Evolutionary conservation across 2,329 filamentous ascomycete species (phyloP), one percentile per base, ranked within the genome.

Genomic region (Aspergillus brasiliensis): DNA sequence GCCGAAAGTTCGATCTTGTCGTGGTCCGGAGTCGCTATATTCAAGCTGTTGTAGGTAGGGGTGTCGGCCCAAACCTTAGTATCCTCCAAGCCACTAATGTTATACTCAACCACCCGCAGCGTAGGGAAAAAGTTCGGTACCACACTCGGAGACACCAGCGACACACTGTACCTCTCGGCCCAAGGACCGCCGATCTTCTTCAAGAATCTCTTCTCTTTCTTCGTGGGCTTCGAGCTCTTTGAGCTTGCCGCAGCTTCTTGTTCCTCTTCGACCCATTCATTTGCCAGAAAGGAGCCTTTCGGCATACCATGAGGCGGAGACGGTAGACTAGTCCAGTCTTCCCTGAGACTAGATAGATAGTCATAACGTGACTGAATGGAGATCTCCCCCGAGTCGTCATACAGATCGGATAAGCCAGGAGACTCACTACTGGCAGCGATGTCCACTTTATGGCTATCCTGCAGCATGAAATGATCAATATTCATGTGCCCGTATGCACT

Each of bases 401-500:
- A 56, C n/a, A 51, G 44, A 21, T 8, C 37, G 23, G 27, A 28
- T n/a, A 19, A 44, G 2, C 17, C 38, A 21, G n/a, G 28, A n/a
- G 51, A 34, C 8, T 48, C 48, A 8, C 74, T 67, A 2, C 74
- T 68, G 46, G 76, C 77, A 25, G 80, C 77, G 51, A 92, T 82
- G 62, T 90, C 83, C 56, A 97, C 83, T 0, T 96, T 85, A 42
- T 90, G 83, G 59, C 88, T 91, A 73, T 98, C 94, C 69, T 97
- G 91, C 15, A 99, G 80, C 71, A 98, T 85, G 76, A 99, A 99
- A 75, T 99, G 95, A 69, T 99, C 95, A 65, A 97, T 91, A 71
- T 99, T 99, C 95, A 99, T 98, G 74, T 99, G 95, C 1, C 94
- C 95, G 71, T 90, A 99, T 5, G 96, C 72, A 25, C 87, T 87